phyloP scores from a whole-genome alignment of 345 rosid genomes.

The Laguncularia racemosa region DNA sequence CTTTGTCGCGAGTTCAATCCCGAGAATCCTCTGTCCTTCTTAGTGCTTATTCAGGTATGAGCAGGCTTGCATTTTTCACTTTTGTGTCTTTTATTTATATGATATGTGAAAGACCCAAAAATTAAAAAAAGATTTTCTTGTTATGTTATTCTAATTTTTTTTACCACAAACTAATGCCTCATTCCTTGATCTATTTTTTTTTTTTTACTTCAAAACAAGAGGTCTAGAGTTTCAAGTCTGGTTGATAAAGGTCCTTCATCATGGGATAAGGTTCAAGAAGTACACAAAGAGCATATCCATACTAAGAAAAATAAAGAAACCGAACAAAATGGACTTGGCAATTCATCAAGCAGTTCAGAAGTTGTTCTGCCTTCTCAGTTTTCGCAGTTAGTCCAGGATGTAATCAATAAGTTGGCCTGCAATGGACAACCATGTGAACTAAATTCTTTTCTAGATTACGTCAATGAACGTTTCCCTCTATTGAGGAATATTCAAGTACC shows the following conservation, averaged over 20 bases:
- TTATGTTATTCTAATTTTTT: too few species aligned
- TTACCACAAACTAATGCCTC: not conserved
- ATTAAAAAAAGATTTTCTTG: too few species aligned
- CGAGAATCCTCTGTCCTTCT: conserved; percentile 63
- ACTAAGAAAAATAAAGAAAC: conserved; percentile 20
- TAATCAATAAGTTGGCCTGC: conserved; percentile 30
- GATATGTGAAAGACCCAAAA: too few species aligned
- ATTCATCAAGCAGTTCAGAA: conserved; percentile 26
- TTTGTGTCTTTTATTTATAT: not conserved
- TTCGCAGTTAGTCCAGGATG: conserved; percentile 37
- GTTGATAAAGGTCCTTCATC: conserved; percentile 61
- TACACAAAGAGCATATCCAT: conserved; percentile 26
- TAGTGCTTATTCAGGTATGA: conserved; percentile 85
- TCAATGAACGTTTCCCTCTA: conserved; percentile 42
- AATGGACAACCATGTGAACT: conserved; percentile 37
- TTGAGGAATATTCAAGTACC: conserved; percentile 35
- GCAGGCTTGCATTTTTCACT: conserved; percentile 10
- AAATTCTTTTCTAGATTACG: conserved; percentile 42
- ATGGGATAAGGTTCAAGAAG: conserved; percentile 47
- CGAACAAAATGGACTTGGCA: conserved; percentile 23
- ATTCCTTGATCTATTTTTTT: not conserved
- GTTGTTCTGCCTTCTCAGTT: conserved; percentile 31
- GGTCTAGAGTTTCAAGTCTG: conserved; percentile 81
- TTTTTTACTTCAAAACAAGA: conserved; percentile 35
- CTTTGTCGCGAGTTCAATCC: conserved; percentile 84